Conservation (phyloP, 2,329 filamentous ascomycete genomes). For the Neoarthrinium moseri region DNA sequence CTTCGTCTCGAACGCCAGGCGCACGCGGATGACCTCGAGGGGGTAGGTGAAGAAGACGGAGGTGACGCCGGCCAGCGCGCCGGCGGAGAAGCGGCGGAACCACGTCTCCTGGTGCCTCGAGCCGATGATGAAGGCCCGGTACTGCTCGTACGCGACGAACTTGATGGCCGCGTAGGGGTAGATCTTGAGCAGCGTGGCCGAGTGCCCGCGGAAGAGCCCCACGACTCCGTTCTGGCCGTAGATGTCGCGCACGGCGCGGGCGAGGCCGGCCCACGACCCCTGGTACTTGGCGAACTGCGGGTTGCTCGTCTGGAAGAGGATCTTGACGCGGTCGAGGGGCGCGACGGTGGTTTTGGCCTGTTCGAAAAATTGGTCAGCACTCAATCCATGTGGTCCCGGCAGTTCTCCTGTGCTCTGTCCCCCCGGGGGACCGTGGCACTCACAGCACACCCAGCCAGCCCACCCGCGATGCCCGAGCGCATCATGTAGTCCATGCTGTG, state of each 20-base stretch:
- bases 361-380: too few species aligned
- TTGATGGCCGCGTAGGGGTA: slow-evolving; percentile 98
- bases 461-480: slow-evolving; percentile 82
- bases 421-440: slow-evolving; percentile 31
- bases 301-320: slow-evolving; percentile 94
- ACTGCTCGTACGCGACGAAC: slow-evolving; percentile 96
- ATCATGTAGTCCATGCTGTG: slow-evolving; percentile 81
- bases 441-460: slow-evolving; percentile 89
- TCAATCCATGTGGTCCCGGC: too few species aligned
- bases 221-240: slow-evolving; percentile 68
- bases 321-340: slow-evolving; percentile 96
- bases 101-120: slow-evolving; percentile 73
- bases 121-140: slow-evolving; percentile 76
- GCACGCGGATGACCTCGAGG: slow-evolving; percentile 87
- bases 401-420: too few species aligned
- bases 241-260: slow-evolving; percentile 81
- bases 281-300: slow-evolving; percentile 93
- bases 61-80: slow-evolving; percentile 77
- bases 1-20: slow-evolving; percentile 92
- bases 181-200: slow-evolving; percentile 87
- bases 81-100: slow-evolving; percentile 70
- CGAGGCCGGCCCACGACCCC: slow-evolving; percentile 81
- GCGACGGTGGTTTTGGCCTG: slow-evolving; percentile 95
- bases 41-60: slow-evolving; percentile 97
- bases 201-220: slow-evolving; percentile 91